Evolutionary conservation across 495 filamentous ascomycete species (phyloP).

Genomic region (Xylaria intraflava): DNA sequence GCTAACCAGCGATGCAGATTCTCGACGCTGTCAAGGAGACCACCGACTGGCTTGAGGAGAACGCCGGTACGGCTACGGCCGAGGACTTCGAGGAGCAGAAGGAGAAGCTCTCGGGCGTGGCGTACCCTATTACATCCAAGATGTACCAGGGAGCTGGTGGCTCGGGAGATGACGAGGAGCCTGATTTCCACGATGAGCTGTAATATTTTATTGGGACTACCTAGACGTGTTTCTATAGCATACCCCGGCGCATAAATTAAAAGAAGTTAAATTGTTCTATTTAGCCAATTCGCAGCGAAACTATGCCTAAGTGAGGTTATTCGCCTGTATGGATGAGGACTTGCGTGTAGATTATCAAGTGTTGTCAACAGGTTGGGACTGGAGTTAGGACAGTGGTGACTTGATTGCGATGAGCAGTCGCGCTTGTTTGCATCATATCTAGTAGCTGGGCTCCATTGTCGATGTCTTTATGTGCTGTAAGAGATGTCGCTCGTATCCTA

Average conservation of each 20-base stretch:
- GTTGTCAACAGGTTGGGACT: too few relatives aligned
- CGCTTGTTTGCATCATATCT: too few relatives aligned
- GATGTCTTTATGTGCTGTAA: too few relatives aligned
- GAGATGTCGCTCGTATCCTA: too few relatives aligned
- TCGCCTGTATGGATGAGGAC: too few relatives aligned
- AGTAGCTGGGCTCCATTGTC: too few relatives aligned
- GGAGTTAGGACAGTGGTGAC: too few relatives aligned
- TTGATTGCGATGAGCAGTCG: too few relatives aligned
- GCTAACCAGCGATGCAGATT: constrained; percentile 47
- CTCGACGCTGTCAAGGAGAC: constrained; percentile 96
- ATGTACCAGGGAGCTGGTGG: constrained; percentile 68
- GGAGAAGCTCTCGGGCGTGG: constrained; percentile 94
- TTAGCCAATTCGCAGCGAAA: not conserved
- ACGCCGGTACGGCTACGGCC: constrained; percentile 71
- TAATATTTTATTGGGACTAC: constrained; percentile 42
- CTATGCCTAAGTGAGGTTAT: too few relatives aligned
- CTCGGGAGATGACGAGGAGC: constrained; percentile 67
- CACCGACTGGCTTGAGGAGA: constrained; percentile 96
- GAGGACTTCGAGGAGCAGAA: constrained; percentile 99
- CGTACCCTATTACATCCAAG: constrained; percentile 99
- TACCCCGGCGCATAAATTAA: constrained; percentile 23
- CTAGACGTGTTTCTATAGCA: constrained; percentile 26
- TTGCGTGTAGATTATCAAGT: too few relatives aligned
- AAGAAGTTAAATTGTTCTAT: constrained; percentile 24
- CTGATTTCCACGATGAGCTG: constrained; percentile 79